Conservation (phyloP, 1,284 basidiomycete genomes). For the Phellinidium pouzarii region DNA sequence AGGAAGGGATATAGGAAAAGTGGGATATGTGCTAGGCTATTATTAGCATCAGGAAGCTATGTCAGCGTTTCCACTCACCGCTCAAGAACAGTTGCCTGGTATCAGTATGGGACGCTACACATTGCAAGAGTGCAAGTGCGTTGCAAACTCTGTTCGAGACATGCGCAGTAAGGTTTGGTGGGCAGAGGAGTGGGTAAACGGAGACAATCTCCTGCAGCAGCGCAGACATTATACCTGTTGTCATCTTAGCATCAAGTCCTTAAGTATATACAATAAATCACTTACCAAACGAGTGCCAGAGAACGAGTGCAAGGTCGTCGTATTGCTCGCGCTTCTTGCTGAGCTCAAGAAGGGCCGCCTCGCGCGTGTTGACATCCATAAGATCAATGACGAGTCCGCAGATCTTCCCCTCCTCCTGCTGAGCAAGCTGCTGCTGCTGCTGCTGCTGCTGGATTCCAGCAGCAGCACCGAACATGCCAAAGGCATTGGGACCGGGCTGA, state of each 20-base stretch:
- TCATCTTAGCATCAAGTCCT: not conserved
- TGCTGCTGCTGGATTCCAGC: not conserved
- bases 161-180: conserved; percentile 94
- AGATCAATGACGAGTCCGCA: conserved; percentile 78
- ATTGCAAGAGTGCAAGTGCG: conserved; percentile 94
- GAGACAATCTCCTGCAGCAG: conserved; percentile 97
- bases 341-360: conserved; percentile 86
- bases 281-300: conserved; percentile 99
- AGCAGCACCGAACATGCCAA: conserved; percentile 10
- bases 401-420: conserved; percentile 74
- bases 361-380: conserved; percentile 74
- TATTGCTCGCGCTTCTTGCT: conserved; percentile 99
- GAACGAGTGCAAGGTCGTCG: conserved; percentile 93
- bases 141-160: conserved; percentile 99
- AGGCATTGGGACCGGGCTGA: not conserved
- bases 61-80: conserved; percentile 25
- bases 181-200: conserved; percentile 94
- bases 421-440: conserved; percentile 23
- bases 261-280: conserved; percentile 16
- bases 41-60: not conserved
- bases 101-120: conserved; percentile 93
- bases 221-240: conserved; percentile 93
- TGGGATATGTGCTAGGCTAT: conserved; percentile 78
- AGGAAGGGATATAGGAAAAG: conserved; percentile 99
- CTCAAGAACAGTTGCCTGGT: conserved; percentile 84